phyloP scores from a whole-genome alignment of 306 rosid species.

The Lathyrus aphaca region DNA sequence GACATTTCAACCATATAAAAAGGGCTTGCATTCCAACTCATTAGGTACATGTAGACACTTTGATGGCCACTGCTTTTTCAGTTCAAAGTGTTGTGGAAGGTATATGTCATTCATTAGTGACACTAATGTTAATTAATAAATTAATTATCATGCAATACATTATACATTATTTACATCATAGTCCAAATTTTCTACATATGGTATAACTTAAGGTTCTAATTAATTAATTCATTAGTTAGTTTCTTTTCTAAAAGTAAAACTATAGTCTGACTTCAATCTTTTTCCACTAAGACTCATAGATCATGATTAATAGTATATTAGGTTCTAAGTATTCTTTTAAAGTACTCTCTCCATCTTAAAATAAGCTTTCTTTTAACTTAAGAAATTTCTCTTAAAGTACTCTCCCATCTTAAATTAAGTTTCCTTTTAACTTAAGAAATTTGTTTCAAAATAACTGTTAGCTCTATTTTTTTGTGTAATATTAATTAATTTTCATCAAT shows the following conservation, averaged over 20 bases:
- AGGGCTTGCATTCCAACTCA: conserved; percentile 42
- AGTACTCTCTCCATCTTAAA: too few species aligned
- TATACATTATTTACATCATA: background rate
- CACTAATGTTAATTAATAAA: conserved; percentile 14
- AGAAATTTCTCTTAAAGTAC: too few species aligned
- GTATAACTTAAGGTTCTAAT: conserved; percentile 29
- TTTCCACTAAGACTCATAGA: background rate
- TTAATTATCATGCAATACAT: background rate
- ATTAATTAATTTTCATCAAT: too few species aligned
- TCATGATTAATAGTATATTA: background rate
- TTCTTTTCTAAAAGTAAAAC: conserved; percentile 1
- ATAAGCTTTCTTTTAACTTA: too few species aligned
- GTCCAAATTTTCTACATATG: conserved; percentile 34
- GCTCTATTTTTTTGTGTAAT: too few species aligned
- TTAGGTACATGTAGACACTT: conserved; percentile 22
- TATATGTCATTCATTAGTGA: conserved; percentile 24
- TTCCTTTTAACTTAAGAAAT: too few species aligned
- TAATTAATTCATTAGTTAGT: background rate
- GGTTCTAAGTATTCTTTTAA: conserved; percentile 24
- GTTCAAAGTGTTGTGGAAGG: conserved; percentile 36
- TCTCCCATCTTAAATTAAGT: too few species aligned
- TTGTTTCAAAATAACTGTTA: too few species aligned
- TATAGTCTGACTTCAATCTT: conserved; percentile 23
- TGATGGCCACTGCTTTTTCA: conserved; percentile 35
- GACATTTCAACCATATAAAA: conserved; percentile 43